Conservation (phyloP, 176 grass and related monocot species). For the Avena sativa region DNA sequence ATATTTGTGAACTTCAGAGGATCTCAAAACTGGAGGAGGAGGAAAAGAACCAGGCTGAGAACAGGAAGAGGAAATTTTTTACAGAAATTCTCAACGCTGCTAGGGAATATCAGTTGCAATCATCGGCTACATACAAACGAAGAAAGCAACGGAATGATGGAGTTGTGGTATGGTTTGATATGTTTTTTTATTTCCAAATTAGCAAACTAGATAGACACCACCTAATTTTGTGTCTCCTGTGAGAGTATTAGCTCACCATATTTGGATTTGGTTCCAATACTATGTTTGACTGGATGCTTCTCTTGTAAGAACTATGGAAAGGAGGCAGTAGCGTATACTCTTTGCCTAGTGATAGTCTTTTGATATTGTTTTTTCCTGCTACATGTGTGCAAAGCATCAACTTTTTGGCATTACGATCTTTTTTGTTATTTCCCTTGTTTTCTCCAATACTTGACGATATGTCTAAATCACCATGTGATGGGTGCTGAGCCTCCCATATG, state of each 20-base stretch:
- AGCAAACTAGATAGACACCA: not conserved
- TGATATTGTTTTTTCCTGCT: constrained; percentile 29
- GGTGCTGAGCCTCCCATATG: not conserved
- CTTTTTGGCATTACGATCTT: not conserved
- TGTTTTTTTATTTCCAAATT: constrained; percentile 18
- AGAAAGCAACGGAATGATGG: constrained; percentile 97
- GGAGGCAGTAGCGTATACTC: not conserved
- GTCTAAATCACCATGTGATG: not conserved
- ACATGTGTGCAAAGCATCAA: constrained; percentile 6
- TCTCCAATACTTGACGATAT: not conserved
- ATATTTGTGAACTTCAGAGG: constrained; percentile 57
- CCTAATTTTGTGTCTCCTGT: not conserved
- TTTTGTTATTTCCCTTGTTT: not conserved
- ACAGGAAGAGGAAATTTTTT: constrained; percentile 95
- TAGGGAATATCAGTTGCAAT: constrained; percentile 84
- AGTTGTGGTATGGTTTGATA: constrained; percentile 69
- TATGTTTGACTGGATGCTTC: not conserved
- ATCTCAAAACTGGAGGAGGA: constrained; percentile 94
- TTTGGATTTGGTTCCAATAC: not conserved
- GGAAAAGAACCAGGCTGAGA: constrained; percentile 88
- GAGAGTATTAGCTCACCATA: not conserved
- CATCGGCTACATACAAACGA: constrained; percentile 73
- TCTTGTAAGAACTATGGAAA: not conserved
- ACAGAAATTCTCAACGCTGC: constrained; percentile 92
- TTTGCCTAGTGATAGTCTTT: constrained; percentile 4